A percentile compares a stretch with the other conserved stretches of the same genome.
Conservation (phyloP, 1,284 basidiomycete species). For the Ceratobasidium papillatum region DNA sequence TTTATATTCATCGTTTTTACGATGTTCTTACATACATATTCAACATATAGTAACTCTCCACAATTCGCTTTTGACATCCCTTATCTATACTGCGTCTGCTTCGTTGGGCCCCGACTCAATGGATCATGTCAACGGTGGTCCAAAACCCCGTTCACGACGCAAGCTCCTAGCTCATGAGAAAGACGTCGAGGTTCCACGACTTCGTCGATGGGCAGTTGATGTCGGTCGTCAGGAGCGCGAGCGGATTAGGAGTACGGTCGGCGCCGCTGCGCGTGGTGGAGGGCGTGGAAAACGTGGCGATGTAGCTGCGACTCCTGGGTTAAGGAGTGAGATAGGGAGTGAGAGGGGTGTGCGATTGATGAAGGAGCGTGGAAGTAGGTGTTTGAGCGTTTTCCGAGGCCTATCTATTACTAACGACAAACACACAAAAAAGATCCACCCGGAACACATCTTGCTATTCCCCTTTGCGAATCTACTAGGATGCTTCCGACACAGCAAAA, state of each 20-base stretch:
- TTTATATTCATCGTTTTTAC: not conserved
- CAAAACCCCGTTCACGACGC: slow-evolving; percentile 73
- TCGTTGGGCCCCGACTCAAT: slow-evolving; percentile 52
- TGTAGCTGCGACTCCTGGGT: slow-evolving; percentile 48
- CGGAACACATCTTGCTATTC: slow-evolving; percentile 72
- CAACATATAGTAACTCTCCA: slow-evolving; percentile 70
- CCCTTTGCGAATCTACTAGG: slow-evolving; percentile 72
- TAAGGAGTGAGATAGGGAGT: slow-evolving; percentile 52
- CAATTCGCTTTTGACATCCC: slow-evolving; percentile 79
- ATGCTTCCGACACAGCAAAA: slow-evolving; percentile 74
- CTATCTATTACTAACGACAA: too few species aligned
- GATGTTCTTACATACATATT: slow-evolving; percentile 15
- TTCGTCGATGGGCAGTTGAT: slow-evolving; percentile 79
- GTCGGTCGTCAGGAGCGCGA: slow-evolving; percentile 71
- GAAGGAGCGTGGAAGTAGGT: slow-evolving; percentile 38
- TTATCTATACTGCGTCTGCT: slow-evolving; percentile 71
- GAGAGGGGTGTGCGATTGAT: slow-evolving; percentile 31
- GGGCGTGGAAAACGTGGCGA: slow-evolving; percentile 28
- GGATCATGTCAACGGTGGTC: slow-evolving; percentile 69
- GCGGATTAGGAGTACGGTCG: slow-evolving; percentile 35
- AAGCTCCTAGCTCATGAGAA: slow-evolving; percentile 75
- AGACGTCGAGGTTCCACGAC: slow-evolving; percentile 61
- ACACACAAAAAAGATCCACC: slow-evolving; percentile 72
- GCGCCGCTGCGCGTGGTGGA: slow-evolving; percentile 5
- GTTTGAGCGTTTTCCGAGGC: slow-evolving; percentile 11